phyloP scores from a whole-genome alignment of 768 basidiomycete genomes.

The Dioszegia crocea region DNA sequence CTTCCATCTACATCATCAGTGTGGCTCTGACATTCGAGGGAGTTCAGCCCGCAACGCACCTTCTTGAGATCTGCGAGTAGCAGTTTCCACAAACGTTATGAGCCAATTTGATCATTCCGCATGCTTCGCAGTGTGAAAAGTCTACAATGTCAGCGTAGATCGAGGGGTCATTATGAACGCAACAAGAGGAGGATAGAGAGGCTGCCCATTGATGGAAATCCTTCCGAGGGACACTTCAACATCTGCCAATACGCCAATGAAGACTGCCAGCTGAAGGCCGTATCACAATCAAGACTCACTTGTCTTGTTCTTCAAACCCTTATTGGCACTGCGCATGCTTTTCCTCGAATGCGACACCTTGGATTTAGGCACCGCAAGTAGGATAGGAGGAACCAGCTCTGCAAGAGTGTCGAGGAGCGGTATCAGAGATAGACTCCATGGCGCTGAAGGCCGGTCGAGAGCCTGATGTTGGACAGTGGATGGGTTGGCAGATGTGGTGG shows the following conservation, averaged over 20 bases:
- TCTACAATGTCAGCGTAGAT: slow-evolving; percentile 54
- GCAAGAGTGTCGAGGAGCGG: slow-evolving; percentile 56
- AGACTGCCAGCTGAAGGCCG: background rate
- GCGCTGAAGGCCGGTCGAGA: background rate
- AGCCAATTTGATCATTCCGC: slow-evolving; percentile 79
- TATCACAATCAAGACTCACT: slow-evolving; percentile 56
- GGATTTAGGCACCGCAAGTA: slow-evolving; percentile 90
- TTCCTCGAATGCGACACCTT: slow-evolving; percentile 90
- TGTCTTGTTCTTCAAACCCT: slow-evolving; percentile 88
- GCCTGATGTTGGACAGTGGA: background rate
- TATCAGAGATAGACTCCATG: slow-evolving; percentile 10
- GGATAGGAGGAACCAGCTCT: slow-evolving; percentile 79
- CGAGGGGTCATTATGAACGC: too few species aligned
- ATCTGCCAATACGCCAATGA: too few species aligned
- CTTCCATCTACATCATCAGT: slow-evolving; percentile 37
- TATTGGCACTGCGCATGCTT: slow-evolving; percentile 89
- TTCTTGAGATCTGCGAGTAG: slow-evolving; percentile 65
- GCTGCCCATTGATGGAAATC: too few species aligned
- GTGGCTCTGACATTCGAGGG: background rate
- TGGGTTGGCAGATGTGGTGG: slow-evolving; percentile 31
- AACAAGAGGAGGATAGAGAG: too few species aligned
- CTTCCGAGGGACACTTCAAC: too few species aligned
- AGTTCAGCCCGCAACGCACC: slow-evolving; percentile 50
- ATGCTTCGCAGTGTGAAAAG: slow-evolving; percentile 83
- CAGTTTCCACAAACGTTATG: slow-evolving; percentile 82